Evolutionary conservation across 306 rosid species (phyloP).

Genomic region (Quercus parvula): DNA sequence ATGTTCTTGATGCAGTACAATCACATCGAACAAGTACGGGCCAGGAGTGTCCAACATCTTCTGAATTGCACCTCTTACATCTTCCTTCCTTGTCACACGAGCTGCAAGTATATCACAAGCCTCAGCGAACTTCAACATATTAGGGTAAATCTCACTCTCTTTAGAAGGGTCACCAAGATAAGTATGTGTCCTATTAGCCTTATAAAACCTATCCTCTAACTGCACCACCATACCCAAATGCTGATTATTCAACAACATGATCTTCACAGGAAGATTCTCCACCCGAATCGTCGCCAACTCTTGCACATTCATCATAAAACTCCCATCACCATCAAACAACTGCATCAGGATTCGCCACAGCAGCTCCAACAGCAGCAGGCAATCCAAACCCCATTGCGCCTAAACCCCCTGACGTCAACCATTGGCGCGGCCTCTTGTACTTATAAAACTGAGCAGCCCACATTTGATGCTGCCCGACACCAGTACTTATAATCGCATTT

Average conservation of each 20-base stretch:
- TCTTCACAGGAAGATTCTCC: constrained; percentile 81
- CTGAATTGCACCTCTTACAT: constrained; percentile 64
- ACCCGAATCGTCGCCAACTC: constrained; percentile 69
- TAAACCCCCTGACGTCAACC: constrained; percentile 82
- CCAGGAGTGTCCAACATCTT: constrained; percentile 85
- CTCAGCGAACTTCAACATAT: constrained; percentile 81
- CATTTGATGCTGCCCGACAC: constrained; percentile 92
- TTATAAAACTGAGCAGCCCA: constrained; percentile 91
- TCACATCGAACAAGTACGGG: constrained; percentile 81
- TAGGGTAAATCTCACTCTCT: constrained; percentile 65
- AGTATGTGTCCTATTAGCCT: constrained; percentile 73
- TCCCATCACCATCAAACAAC: constrained; percentile 88
- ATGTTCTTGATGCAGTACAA: constrained; percentile 93
- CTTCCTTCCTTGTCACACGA: constrained; percentile 60
- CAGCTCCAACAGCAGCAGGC: constrained; percentile 90
- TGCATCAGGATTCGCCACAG: constrained; percentile 65
- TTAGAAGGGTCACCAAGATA: constrained; percentile 72
- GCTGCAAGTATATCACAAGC: constrained; percentile 80
- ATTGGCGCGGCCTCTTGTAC: constrained; percentile 71
- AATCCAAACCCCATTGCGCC: constrained; percentile 96
- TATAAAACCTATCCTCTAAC: constrained; percentile 93
- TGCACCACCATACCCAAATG: constrained; percentile 96
- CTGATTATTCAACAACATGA: constrained; percentile 76
- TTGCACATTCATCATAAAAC: constrained; percentile 85
- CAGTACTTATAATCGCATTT: constrained; percentile 73